Conservation (phyloP, 345 rosid genomes). For the Combretum micranthum region DNA sequence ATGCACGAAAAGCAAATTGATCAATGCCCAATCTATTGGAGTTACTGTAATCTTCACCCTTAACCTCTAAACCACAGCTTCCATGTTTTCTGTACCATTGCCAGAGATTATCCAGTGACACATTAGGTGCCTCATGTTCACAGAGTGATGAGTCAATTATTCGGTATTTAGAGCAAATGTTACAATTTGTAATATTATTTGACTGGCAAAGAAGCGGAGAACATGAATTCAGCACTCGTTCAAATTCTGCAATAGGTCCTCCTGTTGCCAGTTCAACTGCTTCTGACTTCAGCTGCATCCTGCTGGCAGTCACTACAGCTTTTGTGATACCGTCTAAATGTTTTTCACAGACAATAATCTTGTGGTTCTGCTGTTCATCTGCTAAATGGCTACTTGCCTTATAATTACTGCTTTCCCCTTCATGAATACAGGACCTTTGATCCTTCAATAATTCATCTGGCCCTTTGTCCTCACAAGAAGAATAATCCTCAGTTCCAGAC, state of each 20-base stretch:
- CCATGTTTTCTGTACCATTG: constrained; percentile 53
- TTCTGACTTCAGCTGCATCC: constrained; percentile 37
- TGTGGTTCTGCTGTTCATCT: not conserved
- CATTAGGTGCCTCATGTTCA: constrained; percentile 32
- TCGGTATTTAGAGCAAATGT: constrained; percentile 18
- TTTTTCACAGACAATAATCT: constrained; percentile 8
- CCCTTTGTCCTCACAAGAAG: constrained; percentile 10
- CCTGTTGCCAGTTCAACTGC: constrained; percentile 42
- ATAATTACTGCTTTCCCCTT: constrained; percentile 12
- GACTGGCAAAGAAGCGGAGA: constrained; percentile 37
- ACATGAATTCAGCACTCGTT: constrained; percentile 35
- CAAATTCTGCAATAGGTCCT: constrained; percentile 47
- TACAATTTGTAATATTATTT: constrained; percentile 17
- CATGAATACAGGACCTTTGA: constrained; percentile 4
- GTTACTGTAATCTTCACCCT: constrained; percentile 33
- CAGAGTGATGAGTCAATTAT: constrained; percentile 18
- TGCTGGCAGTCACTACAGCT: constrained; percentile 28
- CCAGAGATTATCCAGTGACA: constrained; percentile 39
- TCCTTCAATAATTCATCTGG: constrained; percentile 1
- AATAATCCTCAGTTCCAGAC: constrained; percentile 10
- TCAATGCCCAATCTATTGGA: constrained; percentile 36
- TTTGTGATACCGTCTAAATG: constrained; percentile 21
- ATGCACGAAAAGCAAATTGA: constrained; percentile 35
- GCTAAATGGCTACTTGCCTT: constrained; percentile 3
- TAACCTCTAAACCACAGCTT: constrained; percentile 48